Conservation (phyloP, 768 basidiomycete genomes). For the Pleurotus cornucopiae region DNA sequence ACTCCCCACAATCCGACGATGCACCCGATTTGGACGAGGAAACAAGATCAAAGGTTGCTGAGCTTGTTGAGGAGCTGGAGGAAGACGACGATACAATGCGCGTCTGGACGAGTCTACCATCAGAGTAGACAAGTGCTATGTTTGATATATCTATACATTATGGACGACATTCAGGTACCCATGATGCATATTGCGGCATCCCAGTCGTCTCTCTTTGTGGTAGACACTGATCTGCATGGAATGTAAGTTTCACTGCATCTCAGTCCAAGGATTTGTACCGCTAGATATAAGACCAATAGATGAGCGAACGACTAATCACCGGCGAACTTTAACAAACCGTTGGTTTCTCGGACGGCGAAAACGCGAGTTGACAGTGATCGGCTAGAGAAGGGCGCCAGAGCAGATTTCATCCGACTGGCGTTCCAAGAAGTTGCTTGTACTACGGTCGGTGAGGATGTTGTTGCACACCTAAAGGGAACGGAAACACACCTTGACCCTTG, state of each 20-base stretch:
- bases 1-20: constrained; percentile 42
- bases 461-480: not conserved
- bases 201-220: constrained; percentile 40
- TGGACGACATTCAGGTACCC: constrained; percentile 14
- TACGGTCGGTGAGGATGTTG: too few relatives aligned
- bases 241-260: constrained; percentile 39
- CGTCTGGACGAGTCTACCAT: constrained; percentile 50
- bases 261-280: constrained; percentile 23
- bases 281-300: constrained; percentile 18
- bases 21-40: constrained; percentile 31
- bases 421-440: too few relatives aligned
- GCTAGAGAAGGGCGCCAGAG: not conserved
- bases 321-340: not conserved
- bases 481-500: constrained; percentile 27
- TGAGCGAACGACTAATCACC: not conserved
- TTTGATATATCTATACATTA: constrained; percentile 9
- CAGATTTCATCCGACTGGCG: not conserved
- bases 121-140: constrained; percentile 12
- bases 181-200: constrained; percentile 52
- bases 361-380: not conserved
- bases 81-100: constrained; percentile 53
- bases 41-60: constrained; percentile 31
- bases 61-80: constrained; percentile 49
- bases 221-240: constrained; percentile 50
- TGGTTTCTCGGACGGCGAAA: not conserved